Conservation (phyloP, 768 basidiomycete genomes). For the Rhodocollybia butyracea region DNA sequence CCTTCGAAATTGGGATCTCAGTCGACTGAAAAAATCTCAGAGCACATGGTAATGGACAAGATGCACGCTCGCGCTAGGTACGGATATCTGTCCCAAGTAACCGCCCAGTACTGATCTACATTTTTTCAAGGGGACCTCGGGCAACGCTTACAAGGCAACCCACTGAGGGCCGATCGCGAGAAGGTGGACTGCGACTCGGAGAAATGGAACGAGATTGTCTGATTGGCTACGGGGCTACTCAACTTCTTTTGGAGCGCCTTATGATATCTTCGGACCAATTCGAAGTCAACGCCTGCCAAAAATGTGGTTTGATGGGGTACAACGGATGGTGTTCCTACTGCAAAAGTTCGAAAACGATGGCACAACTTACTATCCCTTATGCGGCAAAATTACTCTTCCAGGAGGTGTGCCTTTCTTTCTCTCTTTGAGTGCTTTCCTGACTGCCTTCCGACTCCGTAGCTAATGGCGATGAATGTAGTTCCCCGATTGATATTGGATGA, state of each 20-base stretch:
- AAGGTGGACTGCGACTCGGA: conserved; percentile 93
- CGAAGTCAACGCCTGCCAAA: conserved; percentile 92
- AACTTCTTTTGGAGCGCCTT: conserved; percentile 90
- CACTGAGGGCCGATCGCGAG: conserved; percentile 96
- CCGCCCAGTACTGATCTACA: conserved; percentile 10
- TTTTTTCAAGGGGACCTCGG: conserved; percentile 73
- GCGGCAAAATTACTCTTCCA: conserved; percentile 92
- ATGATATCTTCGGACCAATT: conserved; percentile 99
- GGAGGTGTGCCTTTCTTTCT: conserved; percentile 52
- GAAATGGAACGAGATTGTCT: conserved; percentile 99
- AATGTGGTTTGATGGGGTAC: conserved; percentile 93
- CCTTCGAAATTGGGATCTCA: conserved; percentile 1
- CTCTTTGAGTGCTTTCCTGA: not conserved
- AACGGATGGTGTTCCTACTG: conserved; percentile 97
- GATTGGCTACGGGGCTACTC: conserved; percentile 98
- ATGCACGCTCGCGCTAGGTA: conserved; percentile 98
- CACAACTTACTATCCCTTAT: conserved; percentile 93
- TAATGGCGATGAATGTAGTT: conserved; percentile 97
- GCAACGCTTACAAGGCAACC: conserved; percentile 97
- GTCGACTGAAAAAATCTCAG: conserved; percentile 30
- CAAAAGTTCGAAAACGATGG: conserved; percentile 96
- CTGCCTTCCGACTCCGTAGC: conserved; percentile 35
- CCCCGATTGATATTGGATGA: conserved; percentile 87
- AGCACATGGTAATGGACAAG: conserved; percentile 99
- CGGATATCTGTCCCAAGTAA: conserved; percentile 17